Percentiles rank a stretch among this genome's conserved stretches.
phyloP scores from a whole-genome alignment of 2,329 filamentous ascomycete species.

The Aspergillus japonicus region DNA sequence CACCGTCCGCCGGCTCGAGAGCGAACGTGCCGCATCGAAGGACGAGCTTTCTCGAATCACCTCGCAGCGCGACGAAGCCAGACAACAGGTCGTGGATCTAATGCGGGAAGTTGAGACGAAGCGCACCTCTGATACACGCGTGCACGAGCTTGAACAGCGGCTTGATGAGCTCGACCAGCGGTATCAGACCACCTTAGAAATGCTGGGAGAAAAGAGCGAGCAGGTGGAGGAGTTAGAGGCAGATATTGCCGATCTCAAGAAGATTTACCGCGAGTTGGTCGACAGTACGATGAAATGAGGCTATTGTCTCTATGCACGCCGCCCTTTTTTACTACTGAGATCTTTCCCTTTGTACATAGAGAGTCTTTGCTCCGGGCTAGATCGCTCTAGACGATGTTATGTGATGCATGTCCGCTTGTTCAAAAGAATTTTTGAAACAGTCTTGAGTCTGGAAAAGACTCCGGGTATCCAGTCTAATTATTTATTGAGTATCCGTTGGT shows the following conservation, averaged over 20 bases:
- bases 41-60: slow-evolving; percentile 81
- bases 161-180: slow-evolving; percentile 68
- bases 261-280: slow-evolving; percentile 90
- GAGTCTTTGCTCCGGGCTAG: not conserved
- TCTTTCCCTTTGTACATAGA: slow-evolving; percentile 9
- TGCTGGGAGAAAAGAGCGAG: slow-evolving; percentile 97
- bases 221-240: slow-evolving; percentile 83
- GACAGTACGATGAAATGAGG: slow-evolving; percentile 73
- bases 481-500: not conserved
- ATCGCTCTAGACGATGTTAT: slow-evolving; percentile 15
- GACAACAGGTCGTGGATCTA: slow-evolving; percentile 83
- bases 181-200: slow-evolving; percentile 88
- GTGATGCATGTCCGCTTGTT: slow-evolving; percentile 11
- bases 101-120: slow-evolving; percentile 83
- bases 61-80: slow-evolving; percentile 84
- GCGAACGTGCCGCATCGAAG: slow-evolving; percentile 81
- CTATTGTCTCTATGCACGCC: not conserved
- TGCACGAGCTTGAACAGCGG: slow-evolving; percentile 66
- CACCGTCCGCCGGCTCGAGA: slow-evolving; percentile 84
- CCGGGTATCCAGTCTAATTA: slow-evolving; percentile 12
- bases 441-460: not conserved
- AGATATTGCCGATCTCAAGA: slow-evolving; percentile 90
- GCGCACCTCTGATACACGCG: slow-evolving; percentile 58
- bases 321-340: not conserved
- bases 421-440: not conserved